These are phyloP conservation scores for Debaryomycetaceae sp. DNA, from an alignment of 1,139 yeast genomes.

Conservation along the genomic window DNA sequence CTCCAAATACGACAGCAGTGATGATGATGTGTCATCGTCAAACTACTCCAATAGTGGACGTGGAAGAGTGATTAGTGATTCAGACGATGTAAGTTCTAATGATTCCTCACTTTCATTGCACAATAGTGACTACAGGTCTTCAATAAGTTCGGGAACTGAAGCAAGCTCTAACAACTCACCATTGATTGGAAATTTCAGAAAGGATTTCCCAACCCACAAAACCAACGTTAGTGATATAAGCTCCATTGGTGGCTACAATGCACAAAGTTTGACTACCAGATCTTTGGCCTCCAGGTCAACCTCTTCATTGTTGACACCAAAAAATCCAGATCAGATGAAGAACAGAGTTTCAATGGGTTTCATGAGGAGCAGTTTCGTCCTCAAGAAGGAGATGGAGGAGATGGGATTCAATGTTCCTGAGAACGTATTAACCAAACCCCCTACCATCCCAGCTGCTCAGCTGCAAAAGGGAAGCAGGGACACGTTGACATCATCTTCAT, in stretches of 20 bases:
- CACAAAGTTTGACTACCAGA: conserved; percentile 7
- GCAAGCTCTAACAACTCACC: conserved; percentile 13
- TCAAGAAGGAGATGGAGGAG: conserved; percentile 31
- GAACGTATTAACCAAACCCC: conserved; percentile 27
- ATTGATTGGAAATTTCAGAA: conserved; percentile 3
- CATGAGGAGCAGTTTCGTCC: conserved; percentile 38
- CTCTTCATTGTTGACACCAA: conserved; percentile 9
- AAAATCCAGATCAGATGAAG: conserved; percentile 9
- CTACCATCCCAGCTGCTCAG: conserved; percentile 24
- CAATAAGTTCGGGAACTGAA: conserved; percentile 18
- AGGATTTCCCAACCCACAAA: conserved; percentile 4
- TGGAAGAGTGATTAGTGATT: conserved; percentile 6
- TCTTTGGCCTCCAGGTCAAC: conserved; percentile 12
- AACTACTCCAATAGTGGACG: conserved; percentile 15
- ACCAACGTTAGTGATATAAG: conserved; percentile 13
- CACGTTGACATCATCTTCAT: conserved; percentile 8
- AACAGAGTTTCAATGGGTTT: conserved; percentile 36
- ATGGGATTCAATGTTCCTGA: conserved; percentile 31
- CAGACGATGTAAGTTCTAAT: conserved; percentile 31
- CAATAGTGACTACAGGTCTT: conserved; percentile 34
- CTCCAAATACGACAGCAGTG: conserved; percentile 36
- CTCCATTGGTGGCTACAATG: conserved; percentile 12
- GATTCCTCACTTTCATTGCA: conserved; percentile 41
- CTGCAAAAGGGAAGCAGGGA: conserved; percentile 3
- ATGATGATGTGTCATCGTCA: conserved; percentile 19